These are phyloP conservation scores for Suillus subluteus DNA, from an alignment of 768 basidiomycete genomes.

Conservation along the genomic window DNA sequence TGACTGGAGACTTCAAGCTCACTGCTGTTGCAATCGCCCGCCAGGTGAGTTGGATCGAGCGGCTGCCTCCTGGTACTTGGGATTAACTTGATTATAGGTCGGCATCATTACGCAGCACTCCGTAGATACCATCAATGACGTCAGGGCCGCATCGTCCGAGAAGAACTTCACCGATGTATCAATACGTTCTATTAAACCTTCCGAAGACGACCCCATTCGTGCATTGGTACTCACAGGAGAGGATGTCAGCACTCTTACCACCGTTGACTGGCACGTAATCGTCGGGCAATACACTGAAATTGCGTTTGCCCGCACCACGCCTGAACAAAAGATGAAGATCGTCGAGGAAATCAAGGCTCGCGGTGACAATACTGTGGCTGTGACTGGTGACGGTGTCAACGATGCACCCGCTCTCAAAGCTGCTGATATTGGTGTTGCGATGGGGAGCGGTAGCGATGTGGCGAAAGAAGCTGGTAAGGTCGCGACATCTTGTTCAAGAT, in stretches of 20 bases:
- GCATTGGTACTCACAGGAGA: constrained; percentile 49
- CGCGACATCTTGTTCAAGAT: background rate
- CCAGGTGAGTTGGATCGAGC: constrained; percentile 37
- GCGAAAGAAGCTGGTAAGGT: constrained; percentile 57
- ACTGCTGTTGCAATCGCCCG: constrained; percentile 56
- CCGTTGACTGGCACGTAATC: constrained; percentile 44
- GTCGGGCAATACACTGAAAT: constrained; percentile 44
- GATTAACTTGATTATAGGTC: constrained; percentile 33
- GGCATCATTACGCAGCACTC: constrained; percentile 44
- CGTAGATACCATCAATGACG: constrained; percentile 38
- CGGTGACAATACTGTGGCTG: constrained; percentile 53
- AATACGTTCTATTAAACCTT: constrained; percentile 37
- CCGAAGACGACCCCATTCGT: constrained; percentile 40
- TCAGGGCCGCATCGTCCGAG: constrained; percentile 23
- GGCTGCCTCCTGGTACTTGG: background rate
- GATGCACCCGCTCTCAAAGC: constrained; percentile 55
- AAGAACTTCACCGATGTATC: constrained; percentile 22
- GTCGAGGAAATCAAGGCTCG: constrained; percentile 54
- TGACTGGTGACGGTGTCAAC: constrained; percentile 61
- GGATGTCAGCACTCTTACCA: constrained; percentile 41
- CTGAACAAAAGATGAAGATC: constrained; percentile 61
- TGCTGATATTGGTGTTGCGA: constrained; percentile 58
- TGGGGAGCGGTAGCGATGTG: constrained; percentile 52
- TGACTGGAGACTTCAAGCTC: constrained; percentile 59
- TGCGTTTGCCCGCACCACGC: constrained; percentile 58